phyloP scores from a whole-genome alignment of 768 basidiomycete species.

The Phanerochaete sordida region DNA sequence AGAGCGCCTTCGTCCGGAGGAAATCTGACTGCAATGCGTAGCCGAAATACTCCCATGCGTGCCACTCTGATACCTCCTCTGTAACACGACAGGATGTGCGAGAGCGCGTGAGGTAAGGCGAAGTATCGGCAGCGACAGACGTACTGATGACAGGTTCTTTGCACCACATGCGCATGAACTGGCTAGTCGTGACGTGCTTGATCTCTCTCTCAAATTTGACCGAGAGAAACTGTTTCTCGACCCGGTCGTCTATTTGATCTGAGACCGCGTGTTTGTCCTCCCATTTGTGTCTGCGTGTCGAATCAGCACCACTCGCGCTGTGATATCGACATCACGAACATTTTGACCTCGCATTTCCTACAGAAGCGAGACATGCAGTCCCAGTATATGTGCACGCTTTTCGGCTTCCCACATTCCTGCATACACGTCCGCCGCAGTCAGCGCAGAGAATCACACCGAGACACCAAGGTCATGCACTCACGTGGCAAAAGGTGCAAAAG shows the following conservation, averaged over 20 bases:
- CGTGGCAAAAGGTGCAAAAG: constrained; percentile 31
- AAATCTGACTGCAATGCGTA: neutral
- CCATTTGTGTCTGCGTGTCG: neutral
- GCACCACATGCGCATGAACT: neutral
- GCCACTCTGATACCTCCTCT: too few relatives aligned
- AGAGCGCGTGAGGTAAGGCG: too few relatives aligned
- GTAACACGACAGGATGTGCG: too few relatives aligned
- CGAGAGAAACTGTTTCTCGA: neutral
- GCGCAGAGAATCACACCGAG: too few relatives aligned
- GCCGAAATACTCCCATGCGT: neutral
- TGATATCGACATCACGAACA: neutral
- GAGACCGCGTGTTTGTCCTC: too few relatives aligned
- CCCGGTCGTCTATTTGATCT: neutral
- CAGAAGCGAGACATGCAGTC: neutral
- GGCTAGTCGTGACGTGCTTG: neutral
- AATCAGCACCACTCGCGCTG: neutral
- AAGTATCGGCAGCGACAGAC: too few relatives aligned
- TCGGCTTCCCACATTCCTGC: neutral
- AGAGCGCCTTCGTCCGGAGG: neutral
- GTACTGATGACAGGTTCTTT: too few relatives aligned
- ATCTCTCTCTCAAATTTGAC: neutral
- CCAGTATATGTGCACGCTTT: neutral
- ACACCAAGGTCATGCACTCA: neutral
- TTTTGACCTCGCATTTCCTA: neutral
- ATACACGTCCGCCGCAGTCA: too few relatives aligned